These are phyloP conservation scores for Teratosphaeria epicoccoides DNA, from an alignment of 2,329 filamentous ascomycete species.

Conservation along the genomic window DNA sequence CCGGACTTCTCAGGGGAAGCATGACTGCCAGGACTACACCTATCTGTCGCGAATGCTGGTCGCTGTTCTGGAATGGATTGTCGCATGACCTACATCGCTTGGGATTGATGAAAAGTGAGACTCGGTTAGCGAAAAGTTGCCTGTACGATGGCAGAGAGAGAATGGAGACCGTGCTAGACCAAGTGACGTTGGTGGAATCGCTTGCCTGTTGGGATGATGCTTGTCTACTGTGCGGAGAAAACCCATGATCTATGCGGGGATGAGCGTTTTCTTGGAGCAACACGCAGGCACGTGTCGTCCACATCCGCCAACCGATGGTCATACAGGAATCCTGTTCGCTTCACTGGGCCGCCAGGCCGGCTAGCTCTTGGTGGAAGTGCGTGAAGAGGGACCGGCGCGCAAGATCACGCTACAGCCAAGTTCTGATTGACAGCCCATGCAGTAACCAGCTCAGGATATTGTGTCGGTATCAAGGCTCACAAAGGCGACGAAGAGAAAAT, in stretches of 20 bases:
- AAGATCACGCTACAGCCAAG: no score
- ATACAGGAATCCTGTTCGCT: no score
- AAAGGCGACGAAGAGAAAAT: no score
- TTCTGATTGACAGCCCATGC: no score
- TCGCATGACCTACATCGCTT: neutral
- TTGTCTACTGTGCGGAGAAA: neutral
- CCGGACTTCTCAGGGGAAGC: neutral
- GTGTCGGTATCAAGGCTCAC: no score
- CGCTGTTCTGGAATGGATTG: neutral
- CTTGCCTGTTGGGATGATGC: neutral
- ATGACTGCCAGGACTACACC: neutral
- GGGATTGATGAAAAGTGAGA: neutral
- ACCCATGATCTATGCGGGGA: neutral
- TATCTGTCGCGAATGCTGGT: neutral
- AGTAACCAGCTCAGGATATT: no score
- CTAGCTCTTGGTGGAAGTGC: no score
- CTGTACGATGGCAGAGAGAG: neutral
- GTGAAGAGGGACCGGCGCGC: no score
- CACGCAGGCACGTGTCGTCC: no score
- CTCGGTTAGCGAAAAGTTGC: neutral
- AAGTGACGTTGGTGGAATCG: neutral
- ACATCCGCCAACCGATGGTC: no score
- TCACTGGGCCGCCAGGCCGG: no score
- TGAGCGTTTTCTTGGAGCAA: no score
- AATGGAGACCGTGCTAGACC: neutral